phyloP scores from a whole-genome alignment of 768 basidiomycete genomes.

The Agrocybe chaxingu region DNA sequence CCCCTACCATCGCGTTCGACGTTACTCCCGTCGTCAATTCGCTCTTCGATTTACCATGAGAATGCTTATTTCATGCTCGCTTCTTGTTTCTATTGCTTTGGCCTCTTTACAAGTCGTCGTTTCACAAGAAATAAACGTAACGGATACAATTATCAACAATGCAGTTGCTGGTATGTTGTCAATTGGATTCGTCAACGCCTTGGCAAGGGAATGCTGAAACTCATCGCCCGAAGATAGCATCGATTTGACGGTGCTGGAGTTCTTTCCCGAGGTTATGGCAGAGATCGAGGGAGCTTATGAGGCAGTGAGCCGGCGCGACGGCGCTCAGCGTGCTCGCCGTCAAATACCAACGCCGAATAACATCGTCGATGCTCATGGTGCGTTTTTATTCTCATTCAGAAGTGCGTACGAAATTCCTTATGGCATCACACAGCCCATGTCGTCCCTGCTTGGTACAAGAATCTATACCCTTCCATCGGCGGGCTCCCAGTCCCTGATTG shows the following conservation, averaged over 20 bases:
- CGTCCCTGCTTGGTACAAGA: slow-evolving; percentile 29
- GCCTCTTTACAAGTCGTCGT: slow-evolving; percentile 7
- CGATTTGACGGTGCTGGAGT: slow-evolving; percentile 24
- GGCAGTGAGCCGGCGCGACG: slow-evolving; percentile 3
- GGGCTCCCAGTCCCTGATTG: slow-evolving; percentile 28
- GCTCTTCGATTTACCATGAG: slow-evolving; percentile 19
- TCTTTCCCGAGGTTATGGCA: slow-evolving; percentile 17
- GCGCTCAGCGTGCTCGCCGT: slow-evolving; percentile 12
- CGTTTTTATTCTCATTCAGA: background rate
- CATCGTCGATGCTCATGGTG: slow-evolving; percentile 30
- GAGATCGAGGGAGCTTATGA: slow-evolving; percentile 22
- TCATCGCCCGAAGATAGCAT: slow-evolving; percentile 22
- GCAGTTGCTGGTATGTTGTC: slow-evolving; percentile 23
- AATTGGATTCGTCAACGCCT: background rate
- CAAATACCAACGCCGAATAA: slow-evolving; percentile 14
- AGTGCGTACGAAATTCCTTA: background rate
- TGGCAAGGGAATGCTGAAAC: background rate
- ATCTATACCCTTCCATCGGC: slow-evolving; percentile 23
- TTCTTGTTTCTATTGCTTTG: slow-evolving; percentile 12
- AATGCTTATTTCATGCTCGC: slow-evolving; percentile 26
- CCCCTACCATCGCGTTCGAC: too few species aligned
- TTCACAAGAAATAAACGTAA: slow-evolving; percentile 18
- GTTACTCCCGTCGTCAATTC: too few species aligned
- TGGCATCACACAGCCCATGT: slow-evolving; percentile 21
- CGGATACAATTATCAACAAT: slow-evolving; percentile 22